Conservation (phyloP, 305 asterid species). For the Fraxinus angustifolia region DNA sequence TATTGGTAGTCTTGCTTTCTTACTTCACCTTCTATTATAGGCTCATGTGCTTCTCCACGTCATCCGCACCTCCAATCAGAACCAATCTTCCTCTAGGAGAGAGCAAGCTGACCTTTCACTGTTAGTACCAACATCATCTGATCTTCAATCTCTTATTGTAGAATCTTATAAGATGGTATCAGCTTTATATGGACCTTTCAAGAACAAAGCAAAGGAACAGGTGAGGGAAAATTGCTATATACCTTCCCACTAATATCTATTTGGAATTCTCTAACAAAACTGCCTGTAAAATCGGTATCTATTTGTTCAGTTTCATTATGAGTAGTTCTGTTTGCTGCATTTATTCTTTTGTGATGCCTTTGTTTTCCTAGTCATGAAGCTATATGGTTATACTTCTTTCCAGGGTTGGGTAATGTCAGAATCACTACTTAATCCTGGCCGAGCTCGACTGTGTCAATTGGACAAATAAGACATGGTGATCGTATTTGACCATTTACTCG, state of each 20-base stretch:
- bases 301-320: background rate
- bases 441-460: conserved; percentile 66
- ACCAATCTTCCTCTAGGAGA: conserved; percentile 35
- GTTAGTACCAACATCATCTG: conserved; percentile 42
- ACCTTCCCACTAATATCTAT: background rate
- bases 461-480: conserved; percentile 22
- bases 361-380: background rate
- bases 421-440: conserved; percentile 84
- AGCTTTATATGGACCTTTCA: conserved; percentile 85
- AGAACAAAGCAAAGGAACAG: conserved; percentile 86
- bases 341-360: background rate
- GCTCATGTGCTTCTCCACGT: conserved; percentile 93
- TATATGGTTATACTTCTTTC: conserved; percentile 15
- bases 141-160: conserved; percentile 68
- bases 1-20: conserved; percentile 18
- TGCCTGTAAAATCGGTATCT: background rate
- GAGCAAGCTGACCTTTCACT: conserved; percentile 37
- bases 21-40: conserved; percentile 40
- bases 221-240: conserved; percentile 31
- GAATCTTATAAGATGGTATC: conserved; percentile 93
- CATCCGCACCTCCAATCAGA: conserved; percentile 49
- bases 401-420: conserved; percentile 99
- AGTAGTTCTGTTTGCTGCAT: background rate
- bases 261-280: conserved; percentile 1
- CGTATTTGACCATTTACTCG: conserved; percentile 10